Evolutionary conservation across 257 asterid species (phyloP).

Genomic region (Thymus quinquecostatus): DNA sequence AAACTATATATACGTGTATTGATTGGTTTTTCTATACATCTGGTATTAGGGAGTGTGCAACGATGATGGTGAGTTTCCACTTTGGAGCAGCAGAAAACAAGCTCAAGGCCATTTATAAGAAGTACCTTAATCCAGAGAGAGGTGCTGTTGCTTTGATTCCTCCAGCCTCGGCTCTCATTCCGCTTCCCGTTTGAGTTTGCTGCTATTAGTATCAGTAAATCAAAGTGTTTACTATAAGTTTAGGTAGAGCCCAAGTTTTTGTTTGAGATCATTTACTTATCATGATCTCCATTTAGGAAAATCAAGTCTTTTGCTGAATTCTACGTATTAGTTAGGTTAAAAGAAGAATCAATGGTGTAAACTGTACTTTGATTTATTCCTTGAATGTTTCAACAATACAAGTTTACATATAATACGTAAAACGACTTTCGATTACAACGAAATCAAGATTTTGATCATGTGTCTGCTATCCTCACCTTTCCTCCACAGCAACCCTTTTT

Average conservation of each 20-base stretch:
- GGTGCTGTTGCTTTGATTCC: conserved; percentile 75
- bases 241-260: not conserved
- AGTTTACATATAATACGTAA: not conserved
- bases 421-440: not conserved
- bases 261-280: conserved; percentile 40
- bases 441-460: not conserved
- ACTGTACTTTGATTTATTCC: not conserved
- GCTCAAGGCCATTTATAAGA: conserved; percentile 61
- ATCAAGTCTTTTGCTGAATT: not conserved
- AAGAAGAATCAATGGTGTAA: not conserved
- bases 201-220: not conserved
- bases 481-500: conserved; percentile 54
- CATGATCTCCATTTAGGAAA: conserved; percentile 33
- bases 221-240: not conserved
- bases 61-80: conserved; percentile 61
- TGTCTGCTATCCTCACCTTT: conserved; percentile 38
- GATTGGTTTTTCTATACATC: not conserved
- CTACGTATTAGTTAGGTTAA: not conserved
- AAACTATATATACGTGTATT: not conserved
- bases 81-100: conserved; percentile 54
- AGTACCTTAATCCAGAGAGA: conserved; percentile 59
- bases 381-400: not conserved
- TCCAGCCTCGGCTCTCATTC: conserved; percentile 51
- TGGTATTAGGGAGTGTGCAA: conserved; percentile 61
- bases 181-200: conserved; percentile 7